These are phyloP conservation scores for Aphanomyces invadans DNA, from an alignment of 352 stramenopile genomes.

Conservation along the genomic window DNA sequence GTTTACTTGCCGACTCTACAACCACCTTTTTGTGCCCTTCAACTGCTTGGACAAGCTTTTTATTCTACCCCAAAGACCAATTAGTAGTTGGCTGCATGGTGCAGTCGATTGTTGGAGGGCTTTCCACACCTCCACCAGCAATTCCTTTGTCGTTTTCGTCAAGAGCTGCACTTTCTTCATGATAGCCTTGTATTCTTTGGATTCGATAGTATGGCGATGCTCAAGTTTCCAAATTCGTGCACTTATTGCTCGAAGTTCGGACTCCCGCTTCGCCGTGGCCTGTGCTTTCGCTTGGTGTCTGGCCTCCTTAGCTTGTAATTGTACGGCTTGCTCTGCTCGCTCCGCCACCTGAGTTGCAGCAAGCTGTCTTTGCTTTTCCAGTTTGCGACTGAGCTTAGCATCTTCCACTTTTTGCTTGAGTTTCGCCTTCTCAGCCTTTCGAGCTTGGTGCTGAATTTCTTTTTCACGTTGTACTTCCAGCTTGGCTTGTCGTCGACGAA, in stretches of 20 bases:
- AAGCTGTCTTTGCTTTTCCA: neutral
- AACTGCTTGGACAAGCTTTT: constrained; percentile 1
- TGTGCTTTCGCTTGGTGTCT: neutral
- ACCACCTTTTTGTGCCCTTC: neutral
- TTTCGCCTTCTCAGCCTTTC: neutral
- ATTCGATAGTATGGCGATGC: neutral
- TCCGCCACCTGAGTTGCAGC: neutral
- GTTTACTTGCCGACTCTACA: neutral
- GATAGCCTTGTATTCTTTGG: neutral
- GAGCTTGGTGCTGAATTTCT: neutral
- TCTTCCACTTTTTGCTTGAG: neutral
- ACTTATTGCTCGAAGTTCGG: neutral
- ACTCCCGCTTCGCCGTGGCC: neutral
- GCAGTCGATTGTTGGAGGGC: neutral
- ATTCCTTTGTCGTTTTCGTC: neutral
- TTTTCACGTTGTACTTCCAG: constrained; percentile 2
- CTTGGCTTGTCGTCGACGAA: neutral
- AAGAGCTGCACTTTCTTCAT: neutral
- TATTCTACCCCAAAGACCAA: neutral
- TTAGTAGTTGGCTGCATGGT: neutral
- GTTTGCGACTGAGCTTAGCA: neutral
- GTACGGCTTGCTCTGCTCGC: neutral
- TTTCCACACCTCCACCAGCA: neutral
- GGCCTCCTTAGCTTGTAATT: neutral
- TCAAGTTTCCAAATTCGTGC: neutral